Percentiles rank a stretch among this genome's conserved stretches.
These are phyloP conservation scores for Adansonia madagascariensis DNA, from an alignment of 441 rosid genomes.

Conservation along the genomic window DNA sequence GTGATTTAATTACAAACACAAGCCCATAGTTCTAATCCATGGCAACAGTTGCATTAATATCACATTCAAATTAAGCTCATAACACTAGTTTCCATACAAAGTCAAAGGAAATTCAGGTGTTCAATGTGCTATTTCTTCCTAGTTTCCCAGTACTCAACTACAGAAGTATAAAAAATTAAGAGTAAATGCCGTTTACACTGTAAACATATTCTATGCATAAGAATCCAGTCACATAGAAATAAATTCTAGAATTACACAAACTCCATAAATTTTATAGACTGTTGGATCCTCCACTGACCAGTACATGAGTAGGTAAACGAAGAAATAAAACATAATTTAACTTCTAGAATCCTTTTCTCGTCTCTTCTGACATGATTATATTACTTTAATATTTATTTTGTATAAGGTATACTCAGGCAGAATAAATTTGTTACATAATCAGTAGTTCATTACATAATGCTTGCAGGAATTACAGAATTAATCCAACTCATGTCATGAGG, in stretches of 20 bases:
- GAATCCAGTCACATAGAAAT: constrained; percentile 8
- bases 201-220: not conserved
- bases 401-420: not conserved
- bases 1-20: not conserved
- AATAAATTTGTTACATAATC: not conserved
- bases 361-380: constrained; percentile 9
- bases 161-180: not conserved
- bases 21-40: not conserved
- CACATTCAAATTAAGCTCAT: not conserved
- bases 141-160: not conserved
- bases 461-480: not conserved
- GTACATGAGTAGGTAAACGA: not conserved
- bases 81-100: not conserved
- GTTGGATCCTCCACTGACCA: not conserved
- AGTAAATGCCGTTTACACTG: not conserved
- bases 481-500: constrained; percentile 3
- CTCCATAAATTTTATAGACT: not conserved
- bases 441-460: not conserved
- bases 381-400: not conserved
- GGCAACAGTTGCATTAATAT: not conserved
- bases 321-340: not conserved
- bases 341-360: not conserved
- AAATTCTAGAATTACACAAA: not conserved
- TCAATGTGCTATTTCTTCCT: constrained; percentile 8
- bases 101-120: not conserved